Percentiles rank a stretch among this genome's conserved stretches.
phyloP scores from a whole-genome alignment of 306 rosid genomes.

The Prosopis cineraria region DNA sequence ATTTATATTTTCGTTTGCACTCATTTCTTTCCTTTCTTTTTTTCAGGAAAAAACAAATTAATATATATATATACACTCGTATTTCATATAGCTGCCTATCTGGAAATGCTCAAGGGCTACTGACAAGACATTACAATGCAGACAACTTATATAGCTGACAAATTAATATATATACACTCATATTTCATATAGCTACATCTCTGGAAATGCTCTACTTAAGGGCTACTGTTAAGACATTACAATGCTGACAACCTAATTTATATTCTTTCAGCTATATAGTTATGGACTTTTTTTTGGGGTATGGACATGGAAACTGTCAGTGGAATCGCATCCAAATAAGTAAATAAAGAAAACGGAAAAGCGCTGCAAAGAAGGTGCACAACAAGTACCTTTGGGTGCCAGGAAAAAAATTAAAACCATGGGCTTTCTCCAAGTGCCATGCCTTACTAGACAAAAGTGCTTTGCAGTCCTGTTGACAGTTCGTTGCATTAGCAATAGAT shows the following conservation, averaged over 20 bases:
- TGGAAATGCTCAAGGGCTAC: no score
- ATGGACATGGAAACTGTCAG: not conserved
- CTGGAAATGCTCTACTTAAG: not conserved
- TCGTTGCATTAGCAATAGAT: not conserved
- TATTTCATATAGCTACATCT: not conserved
- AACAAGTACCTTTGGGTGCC: slow-evolving; percentile 20
- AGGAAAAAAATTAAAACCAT: slow-evolving; percentile 24
- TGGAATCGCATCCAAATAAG: not conserved
- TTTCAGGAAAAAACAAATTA: no score
- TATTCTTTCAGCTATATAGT: not conserved
- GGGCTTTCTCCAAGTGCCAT: slow-evolving; percentile 66
- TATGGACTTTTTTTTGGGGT: not conserved
- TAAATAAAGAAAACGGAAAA: not conserved
- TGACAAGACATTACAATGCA: no score
- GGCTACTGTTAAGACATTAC: not conserved
- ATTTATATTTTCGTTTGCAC: not conserved
- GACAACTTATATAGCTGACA: no score
- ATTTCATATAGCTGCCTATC: no score
- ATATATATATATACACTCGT: no score
- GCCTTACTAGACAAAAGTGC: slow-evolving; percentile 56
- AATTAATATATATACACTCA: no score
- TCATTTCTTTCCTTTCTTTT: no score
- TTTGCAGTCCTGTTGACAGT: slow-evolving; percentile 58
- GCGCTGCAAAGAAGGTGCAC: not conserved
- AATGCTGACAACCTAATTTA: not conserved